Conservation (phyloP, 106 monocot species). For the Allium sativum region DNA sequence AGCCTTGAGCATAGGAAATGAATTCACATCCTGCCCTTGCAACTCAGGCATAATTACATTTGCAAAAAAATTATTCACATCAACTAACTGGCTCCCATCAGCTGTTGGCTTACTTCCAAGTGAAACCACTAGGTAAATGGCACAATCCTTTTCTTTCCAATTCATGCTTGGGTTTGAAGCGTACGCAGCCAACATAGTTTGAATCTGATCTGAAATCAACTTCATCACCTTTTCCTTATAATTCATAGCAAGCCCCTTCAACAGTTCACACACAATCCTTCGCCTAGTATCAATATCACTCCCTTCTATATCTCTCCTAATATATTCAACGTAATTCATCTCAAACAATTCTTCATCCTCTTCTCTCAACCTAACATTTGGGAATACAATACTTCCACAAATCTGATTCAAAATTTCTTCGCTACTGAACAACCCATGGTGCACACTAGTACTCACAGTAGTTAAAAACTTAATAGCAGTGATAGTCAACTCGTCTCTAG, state of each 20-base stretch:
- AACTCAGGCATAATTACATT: constrained; percentile 79
- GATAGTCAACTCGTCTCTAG: constrained; percentile 69
- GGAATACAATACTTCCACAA: constrained; percentile 78
- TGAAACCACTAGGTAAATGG: constrained; percentile 81
- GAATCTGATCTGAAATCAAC: constrained; percentile 60
- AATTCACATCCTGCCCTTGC: constrained; percentile 47
- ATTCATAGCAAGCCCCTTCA: constrained; percentile 70
- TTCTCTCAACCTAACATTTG: constrained; percentile 63
- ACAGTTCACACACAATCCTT: constrained; percentile 78
- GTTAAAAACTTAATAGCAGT: constrained; percentile 83
- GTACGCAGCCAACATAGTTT: constrained; percentile 58
- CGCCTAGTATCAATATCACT: constrained; percentile 82
- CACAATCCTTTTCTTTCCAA: constrained; percentile 92
- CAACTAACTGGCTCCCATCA: constrained; percentile 32
- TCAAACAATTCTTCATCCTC: constrained; percentile 96
- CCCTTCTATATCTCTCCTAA: constrained; percentile 89
- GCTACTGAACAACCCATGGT: constrained; percentile 63
- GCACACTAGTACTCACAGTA: constrained; percentile 88
- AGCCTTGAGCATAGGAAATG: constrained; percentile 66
- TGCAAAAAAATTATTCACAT: constrained; percentile 72
- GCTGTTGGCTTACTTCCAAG: constrained; percentile 49
- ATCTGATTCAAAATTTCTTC: constrained; percentile 57
- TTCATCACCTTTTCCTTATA: constrained; percentile 72
- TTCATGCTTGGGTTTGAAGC: constrained; percentile 55
- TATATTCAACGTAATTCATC: constrained; percentile 78